A percentile compares a stretch with the other conserved stretches of the same genome.
Evolutionary conservation across 192 early-diverging fungal species (phyloP).

Genomic region (Spinellus fusiger): DNA sequence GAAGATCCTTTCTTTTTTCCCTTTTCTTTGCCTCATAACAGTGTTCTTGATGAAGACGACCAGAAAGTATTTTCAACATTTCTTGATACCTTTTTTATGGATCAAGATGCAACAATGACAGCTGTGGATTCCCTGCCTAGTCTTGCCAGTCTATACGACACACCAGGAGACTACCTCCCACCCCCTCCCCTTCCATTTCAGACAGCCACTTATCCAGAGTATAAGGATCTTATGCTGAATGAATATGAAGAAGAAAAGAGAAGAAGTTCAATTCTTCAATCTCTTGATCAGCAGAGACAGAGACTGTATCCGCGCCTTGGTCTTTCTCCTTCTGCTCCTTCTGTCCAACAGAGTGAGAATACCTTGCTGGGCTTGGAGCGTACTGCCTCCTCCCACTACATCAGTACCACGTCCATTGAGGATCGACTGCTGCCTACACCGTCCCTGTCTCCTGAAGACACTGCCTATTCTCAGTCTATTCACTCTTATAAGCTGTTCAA

Average conservation of each 20-base stretch:
- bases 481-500: too few relatives aligned
- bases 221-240: not conserved
- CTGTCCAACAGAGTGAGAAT: not conserved
- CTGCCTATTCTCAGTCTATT: not conserved
- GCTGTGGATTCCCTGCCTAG: not conserved
- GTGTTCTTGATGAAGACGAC: conserved; percentile 33
- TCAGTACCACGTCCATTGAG: too few relatives aligned
- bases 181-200: not conserved
- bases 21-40: not conserved
- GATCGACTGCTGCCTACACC: not conserved
- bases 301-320: not conserved
- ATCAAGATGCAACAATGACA: conserved; percentile 22
- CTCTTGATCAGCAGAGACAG: conserved; percentile 13
- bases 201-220: not conserved
- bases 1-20: conserved; percentile 7
- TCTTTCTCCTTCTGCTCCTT: not conserved
- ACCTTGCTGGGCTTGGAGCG: not conserved
- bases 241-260: conserved; percentile 10
- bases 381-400: not conserved
- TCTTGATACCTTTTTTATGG: conserved; percentile 44
- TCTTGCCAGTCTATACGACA: not conserved
- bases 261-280: conserved; percentile 15
- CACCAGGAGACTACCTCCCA: not conserved
- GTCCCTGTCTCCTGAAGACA: not conserved
- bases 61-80: conserved; percentile 45